These are phyloP conservation scores for Claviceps arundinis DNA, from an alignment of 2,329 filamentous ascomycete species.

Conservation along the genomic window DNA sequence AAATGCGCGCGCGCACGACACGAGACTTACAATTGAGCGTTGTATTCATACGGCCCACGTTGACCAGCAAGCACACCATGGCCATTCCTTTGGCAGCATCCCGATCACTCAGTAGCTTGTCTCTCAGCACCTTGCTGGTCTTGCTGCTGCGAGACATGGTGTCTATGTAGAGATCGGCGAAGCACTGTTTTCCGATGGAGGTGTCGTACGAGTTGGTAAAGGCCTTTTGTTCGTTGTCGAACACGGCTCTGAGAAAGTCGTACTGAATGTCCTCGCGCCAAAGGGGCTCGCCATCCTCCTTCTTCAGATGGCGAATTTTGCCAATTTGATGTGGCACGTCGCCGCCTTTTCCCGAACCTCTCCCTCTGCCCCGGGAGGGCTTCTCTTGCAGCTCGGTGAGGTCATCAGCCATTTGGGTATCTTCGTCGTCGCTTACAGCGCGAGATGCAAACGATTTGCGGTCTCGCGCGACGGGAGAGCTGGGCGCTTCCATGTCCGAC, in stretches of 20 bases:
- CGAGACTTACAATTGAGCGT: slow-evolving; percentile 74
- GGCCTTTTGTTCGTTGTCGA: slow-evolving; percentile 58
- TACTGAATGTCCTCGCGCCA: slow-evolving; percentile 84
- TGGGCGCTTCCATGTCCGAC: slow-evolving; percentile 32
- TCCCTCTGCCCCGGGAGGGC: slow-evolving; percentile 22
- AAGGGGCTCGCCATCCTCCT: slow-evolving; percentile 75
- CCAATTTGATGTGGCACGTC: slow-evolving; percentile 31
- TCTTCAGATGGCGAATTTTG: slow-evolving; percentile 77
- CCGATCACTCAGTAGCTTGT: slow-evolving; percentile 86
- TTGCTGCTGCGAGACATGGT: slow-evolving; percentile 98
- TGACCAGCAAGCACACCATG: slow-evolving; percentile 96
- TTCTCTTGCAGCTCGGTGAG: slow-evolving; percentile 32
- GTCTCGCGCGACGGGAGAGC: slow-evolving; percentile 30
- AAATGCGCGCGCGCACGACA: neutral
- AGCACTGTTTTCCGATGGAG: slow-evolving; percentile 53
- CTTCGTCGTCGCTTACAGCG: slow-evolving; percentile 33
- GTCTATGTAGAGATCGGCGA: slow-evolving; percentile 95
- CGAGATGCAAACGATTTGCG: slow-evolving; percentile 34
- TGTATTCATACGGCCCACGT: slow-evolving; percentile 97
- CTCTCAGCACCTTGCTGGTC: slow-evolving; percentile 94
- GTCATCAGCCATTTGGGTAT: slow-evolving; percentile 27
- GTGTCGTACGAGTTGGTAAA: slow-evolving; percentile 87
- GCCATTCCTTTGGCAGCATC: slow-evolving; percentile 95
- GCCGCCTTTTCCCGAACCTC: slow-evolving; percentile 19
- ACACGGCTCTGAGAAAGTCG: slow-evolving; percentile 70